Conservation (phyloP, 176 grass and related monocot species). For the maize (Zea mays) region DNA sequence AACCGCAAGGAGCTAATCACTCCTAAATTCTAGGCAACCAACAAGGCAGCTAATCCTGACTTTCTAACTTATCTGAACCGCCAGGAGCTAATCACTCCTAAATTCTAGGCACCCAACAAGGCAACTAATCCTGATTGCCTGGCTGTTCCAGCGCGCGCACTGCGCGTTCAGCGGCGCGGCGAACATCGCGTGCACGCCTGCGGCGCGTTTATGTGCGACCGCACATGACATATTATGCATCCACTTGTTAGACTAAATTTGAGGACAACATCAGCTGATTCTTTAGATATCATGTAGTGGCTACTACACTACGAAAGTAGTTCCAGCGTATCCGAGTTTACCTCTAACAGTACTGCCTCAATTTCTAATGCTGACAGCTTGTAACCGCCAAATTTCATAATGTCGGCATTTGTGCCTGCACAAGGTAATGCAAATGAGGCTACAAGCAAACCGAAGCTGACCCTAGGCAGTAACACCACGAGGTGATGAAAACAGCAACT, state of each 20-base stretch:
- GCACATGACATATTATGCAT: too few species aligned
- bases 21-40: too few species aligned
- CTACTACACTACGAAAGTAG: constrained; percentile 5
- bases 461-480: background rate
- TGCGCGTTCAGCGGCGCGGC: too few species aligned
- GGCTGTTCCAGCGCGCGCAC: too few species aligned
- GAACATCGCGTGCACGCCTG: too few species aligned
- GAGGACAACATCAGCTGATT: constrained; percentile 16
- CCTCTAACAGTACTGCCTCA: constrained; percentile 85
- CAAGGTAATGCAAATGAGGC: constrained; percentile 27
- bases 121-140: too few species aligned
- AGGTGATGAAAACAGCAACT: constrained; percentile 34
- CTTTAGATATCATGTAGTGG: background rate
- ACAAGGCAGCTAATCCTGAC: too few species aligned
- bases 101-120: too few species aligned
- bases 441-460: background rate
- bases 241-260: background rate
- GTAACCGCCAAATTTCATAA: constrained; percentile 99
- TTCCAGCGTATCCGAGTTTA: constrained; percentile 23
- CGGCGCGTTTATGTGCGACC: too few species aligned
- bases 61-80: too few species aligned
- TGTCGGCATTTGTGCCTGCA: constrained; percentile 96
- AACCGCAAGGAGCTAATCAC: too few species aligned
- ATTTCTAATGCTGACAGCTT: constrained; percentile 96
- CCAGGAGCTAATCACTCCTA: too few species aligned